Base-by-base conservation (phyloP, 768 basidiomycete species). In the Cantharellus anzutake region DNA sequence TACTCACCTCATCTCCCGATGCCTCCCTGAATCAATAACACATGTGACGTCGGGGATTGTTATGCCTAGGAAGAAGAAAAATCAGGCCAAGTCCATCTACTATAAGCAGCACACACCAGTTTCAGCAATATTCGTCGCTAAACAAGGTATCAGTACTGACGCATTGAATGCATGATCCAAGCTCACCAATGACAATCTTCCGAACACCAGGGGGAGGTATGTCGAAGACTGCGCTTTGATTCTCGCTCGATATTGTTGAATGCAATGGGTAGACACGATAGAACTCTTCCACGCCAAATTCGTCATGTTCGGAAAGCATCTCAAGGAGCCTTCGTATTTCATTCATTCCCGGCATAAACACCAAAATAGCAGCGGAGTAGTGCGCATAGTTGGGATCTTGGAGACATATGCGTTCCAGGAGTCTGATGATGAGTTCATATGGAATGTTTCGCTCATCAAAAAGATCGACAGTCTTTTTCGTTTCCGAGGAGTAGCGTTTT, bases 11-110 rank as follows among this genome's bases (percentile, higher is more conserved):
- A 96, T 96, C 73, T 96, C 92, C 64, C 89, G 78, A 68, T 96
- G 91, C 66, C 87, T 91, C 55, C 93, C 92, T 0, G 83, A 80
- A 67, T 99, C 94, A 61, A 98, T 90, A 34, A 97, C 94, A 64
- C 90, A 92, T 4, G 92, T 94, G 61, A 96, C 87, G 65, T 99
- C 96, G 3, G 94, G 94, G 59, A 99, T 99, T 1, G 96, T 99
- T 59, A 99, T 88, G 52, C 44, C 44, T 48, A 11, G 44, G 11
- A 29, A 48, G 44, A 48, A 11, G 20, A 48, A 11, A 29, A 48
- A 29, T 48, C 44, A 48, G 44, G 29, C 11, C 29, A 11, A 29
- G 44, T 48, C 44, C 29, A 48, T 48, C 11, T 29, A 29, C 11
- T 11, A 56, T 11, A 1, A 56, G 11, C 11, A 11, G 11, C 35